Evolutionary conservation across 2,329 filamentous ascomycete genomes (phyloP).

Genomic region (Rhynchosporium secalis): DNA sequence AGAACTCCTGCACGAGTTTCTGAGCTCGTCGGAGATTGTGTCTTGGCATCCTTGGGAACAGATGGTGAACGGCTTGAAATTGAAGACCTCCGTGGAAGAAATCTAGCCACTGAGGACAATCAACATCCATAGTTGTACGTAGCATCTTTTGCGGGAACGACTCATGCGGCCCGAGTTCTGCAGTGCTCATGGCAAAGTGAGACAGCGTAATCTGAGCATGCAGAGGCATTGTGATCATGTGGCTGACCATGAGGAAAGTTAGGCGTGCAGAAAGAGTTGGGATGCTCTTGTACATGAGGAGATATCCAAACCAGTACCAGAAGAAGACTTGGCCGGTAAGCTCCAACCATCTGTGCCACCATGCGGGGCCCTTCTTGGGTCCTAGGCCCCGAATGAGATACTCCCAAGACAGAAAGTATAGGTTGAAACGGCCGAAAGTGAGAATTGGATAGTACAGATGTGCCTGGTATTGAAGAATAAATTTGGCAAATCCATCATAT

Average conservation of each 20-base stretch:
- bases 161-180: constrained; percentile 79
- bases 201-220: constrained; percentile 90
- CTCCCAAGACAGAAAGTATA: constrained; percentile 79
- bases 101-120: constrained; percentile 84
- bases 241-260: constrained; percentile 75
- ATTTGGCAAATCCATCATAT: constrained; percentile 72
- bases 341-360: constrained; percentile 84
- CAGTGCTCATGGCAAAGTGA: constrained; percentile 91
- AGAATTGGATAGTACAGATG: constrained; percentile 84
- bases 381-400: constrained; percentile 71
- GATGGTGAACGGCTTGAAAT: constrained; percentile 85
- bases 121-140: constrained; percentile 90
- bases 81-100: constrained; percentile 87
- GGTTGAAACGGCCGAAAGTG: constrained; percentile 80
- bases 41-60: constrained; percentile 79
- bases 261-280: constrained; percentile 69
- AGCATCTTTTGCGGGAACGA: constrained; percentile 90
- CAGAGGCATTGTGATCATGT: constrained; percentile 76
- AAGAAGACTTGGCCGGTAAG: constrained; percentile 75
- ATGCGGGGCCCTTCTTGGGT: constrained; percentile 72
- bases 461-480: constrained; percentile 72
- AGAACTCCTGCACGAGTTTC: constrained; percentile 77
- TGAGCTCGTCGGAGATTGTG: constrained; percentile 80
- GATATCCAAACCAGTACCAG: constrained; percentile 85
- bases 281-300: constrained; percentile 71